Base-by-base conservation (phyloP, 345 rosid species). In the Brassica carinata region DNA sequence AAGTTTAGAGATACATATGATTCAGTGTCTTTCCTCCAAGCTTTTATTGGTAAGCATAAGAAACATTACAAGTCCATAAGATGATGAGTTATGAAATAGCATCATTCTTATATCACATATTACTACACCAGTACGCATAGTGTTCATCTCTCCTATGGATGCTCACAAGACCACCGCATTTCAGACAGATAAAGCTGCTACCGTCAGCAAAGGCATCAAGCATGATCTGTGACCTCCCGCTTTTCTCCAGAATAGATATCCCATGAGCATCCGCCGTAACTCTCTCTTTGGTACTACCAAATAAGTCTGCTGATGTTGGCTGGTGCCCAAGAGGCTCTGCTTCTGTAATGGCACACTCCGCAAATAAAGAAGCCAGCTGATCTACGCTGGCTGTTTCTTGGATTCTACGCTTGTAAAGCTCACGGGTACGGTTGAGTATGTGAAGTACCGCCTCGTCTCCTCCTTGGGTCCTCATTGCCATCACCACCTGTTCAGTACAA, bases 131-230 rank as follows among this genome's bases (percentile, higher is more conserved):
- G 87, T 86, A 87, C 2, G 97, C 90, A 78, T 87, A 89, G 67
- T 94, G 99, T 87, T 94, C 94, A 26, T 96, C 99, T 85, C 83
- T 91, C 26, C 98, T 94, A 74, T 89, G 85, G 81, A 83, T 84
- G 64, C 98, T 91, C 63, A 96, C 99, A 18, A 96, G 91, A 71
- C 99, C 98, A 9, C 99, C 98, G 8, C 99, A 96, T 18, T 88
- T 88, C 81, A 96, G 81, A 80, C 98, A 94, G 63, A 92, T 87
- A 82, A 92, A 96, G 87, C 97, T 96, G 88, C 97, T 96, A 78
- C 97, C 98, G 51, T 94, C 98, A 0, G 96, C 87, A 85, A 87
- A 94, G 18, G 98, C 98, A 55, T 94, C 99, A 79, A 91, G 83
- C 83, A 91, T 89, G 58, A 96, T 77, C 79, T 94, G 99, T 65